Percentiles rank a stretch among this genome's conserved stretches.
Evolutionary conservation across 495 filamentous ascomycete species (phyloP).

Genomic region (Annulohypoxylon moriforme): DNA sequence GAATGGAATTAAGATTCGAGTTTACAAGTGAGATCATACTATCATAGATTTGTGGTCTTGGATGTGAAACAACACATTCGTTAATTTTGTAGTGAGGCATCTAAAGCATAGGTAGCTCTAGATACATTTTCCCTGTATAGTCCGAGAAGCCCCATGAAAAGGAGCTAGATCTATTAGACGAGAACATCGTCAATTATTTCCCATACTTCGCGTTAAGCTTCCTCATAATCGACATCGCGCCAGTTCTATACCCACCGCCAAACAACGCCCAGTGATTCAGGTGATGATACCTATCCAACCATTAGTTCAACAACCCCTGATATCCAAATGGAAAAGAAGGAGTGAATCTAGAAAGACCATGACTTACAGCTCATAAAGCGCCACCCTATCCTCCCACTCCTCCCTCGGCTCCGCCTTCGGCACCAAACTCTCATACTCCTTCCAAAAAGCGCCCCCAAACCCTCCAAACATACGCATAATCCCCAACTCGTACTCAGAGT

Average conservation of each 20-base stretch:
- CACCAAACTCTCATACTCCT: constrained; percentile 78
- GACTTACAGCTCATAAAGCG: constrained; percentile 84
- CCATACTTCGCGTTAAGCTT: constrained; percentile 75
- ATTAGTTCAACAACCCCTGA: constrained; percentile 13
- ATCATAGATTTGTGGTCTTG: background rate
- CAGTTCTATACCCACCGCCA: constrained; percentile 76
- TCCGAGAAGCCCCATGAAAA: background rate
- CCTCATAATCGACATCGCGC: constrained; percentile 81
- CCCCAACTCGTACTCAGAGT: constrained; percentile 88
- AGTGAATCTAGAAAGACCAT: background rate
- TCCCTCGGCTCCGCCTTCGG: constrained; percentile 83
- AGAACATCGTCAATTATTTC: constrained; percentile 10
- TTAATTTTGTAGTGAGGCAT: too few species aligned
- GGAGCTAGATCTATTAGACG: background rate
- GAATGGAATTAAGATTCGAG: background rate
- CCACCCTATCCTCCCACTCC: constrained; percentile 85
- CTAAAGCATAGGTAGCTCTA: background rate
- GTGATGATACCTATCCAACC: constrained; percentile 77
- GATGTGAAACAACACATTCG: background rate
- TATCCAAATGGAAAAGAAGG: background rate
- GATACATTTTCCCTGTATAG: background rate
- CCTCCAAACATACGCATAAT: constrained; percentile 98
- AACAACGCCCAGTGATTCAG: constrained; percentile 91
- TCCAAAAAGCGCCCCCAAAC: constrained; percentile 76
- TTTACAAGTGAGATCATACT: background rate